Evolutionary conservation across 1,284 basidiomycete genomes (phyloP).

Genomic region (Tilletia caries): DNA sequence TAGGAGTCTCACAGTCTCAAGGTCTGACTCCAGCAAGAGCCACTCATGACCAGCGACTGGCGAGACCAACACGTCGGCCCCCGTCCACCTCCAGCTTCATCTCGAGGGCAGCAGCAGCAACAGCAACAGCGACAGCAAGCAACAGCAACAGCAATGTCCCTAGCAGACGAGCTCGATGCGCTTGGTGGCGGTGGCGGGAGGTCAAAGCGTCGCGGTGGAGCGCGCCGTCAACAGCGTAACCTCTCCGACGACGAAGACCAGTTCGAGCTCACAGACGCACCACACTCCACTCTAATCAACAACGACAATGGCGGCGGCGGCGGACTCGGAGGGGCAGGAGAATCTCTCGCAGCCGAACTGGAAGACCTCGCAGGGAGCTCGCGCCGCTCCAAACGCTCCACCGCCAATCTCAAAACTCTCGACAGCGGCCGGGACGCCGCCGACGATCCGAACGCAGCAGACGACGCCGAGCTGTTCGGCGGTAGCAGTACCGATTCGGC

Average conservation of each 20-base stretch:
- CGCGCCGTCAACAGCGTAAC: not conserved
- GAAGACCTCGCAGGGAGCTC: not conserved
- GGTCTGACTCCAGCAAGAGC: too few species aligned
- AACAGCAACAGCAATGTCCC: not conserved
- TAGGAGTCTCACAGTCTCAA: too few species aligned
- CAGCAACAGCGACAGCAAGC: not conserved
- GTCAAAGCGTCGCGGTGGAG: not conserved
- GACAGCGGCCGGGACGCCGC: too few species aligned
- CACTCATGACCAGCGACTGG: not conserved
- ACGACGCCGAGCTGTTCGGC: not conserved
- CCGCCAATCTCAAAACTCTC: not conserved
- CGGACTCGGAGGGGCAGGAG: not conserved
- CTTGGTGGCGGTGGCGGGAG: not conserved
- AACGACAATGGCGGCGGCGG: not conserved
- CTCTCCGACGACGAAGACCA: conserved; percentile 2
- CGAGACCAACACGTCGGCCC: not conserved
- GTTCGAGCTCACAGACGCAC: not conserved
- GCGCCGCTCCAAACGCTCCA: not conserved
- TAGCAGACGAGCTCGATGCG: conserved; percentile 8
- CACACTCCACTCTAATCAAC: too few species aligned
- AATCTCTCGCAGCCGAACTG: not conserved
- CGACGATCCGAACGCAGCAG: too few species aligned
- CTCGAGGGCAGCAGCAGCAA: not conserved
- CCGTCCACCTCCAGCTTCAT: not conserved
- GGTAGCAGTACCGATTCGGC: not conserved